These are phyloP conservation scores for Alternaria sp. DNA, from an alignment of 2,329 filamentous ascomycete species.

Conservation along the genomic window DNA sequence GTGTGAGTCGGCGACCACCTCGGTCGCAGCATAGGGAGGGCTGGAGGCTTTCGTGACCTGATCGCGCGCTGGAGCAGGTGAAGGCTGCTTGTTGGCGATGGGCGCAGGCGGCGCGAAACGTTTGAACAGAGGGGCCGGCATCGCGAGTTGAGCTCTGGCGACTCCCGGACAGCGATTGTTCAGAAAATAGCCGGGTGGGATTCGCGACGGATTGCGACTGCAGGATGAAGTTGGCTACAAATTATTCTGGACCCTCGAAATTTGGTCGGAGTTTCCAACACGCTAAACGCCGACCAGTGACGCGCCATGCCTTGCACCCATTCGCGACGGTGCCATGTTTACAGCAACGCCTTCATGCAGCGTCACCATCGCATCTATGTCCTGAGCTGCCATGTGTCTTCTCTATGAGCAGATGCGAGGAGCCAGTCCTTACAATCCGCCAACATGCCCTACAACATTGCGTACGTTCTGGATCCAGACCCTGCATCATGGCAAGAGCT, in stretches of 20 bases:
- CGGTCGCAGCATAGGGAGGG: not conserved
- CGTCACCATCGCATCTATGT: conserved; percentile 4
- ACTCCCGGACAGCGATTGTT: not conserved
- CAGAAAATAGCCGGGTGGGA: not conserved
- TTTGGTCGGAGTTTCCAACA: conserved; percentile 33
- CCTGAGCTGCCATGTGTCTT: conserved; percentile 35
- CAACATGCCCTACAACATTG: conserved; percentile 74
- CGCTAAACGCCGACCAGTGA: conserved; percentile 36
- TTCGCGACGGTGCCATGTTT: not conserved
- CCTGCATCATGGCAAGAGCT: conserved; percentile 10
- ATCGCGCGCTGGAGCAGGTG: conserved; percentile 2
- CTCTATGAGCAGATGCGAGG: conserved; percentile 22
- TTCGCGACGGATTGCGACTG: conserved; percentile 9
- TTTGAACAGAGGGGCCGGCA: conserved; percentile 58
- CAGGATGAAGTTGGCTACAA: conserved; percentile 18
- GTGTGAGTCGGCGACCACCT: not conserved
- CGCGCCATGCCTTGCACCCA: conserved; percentile 18
- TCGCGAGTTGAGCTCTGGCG: conserved; percentile 27
- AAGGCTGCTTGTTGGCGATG: conserved; percentile 13
- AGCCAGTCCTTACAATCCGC: conserved; percentile 24
- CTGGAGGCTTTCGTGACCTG: conserved; percentile 5
- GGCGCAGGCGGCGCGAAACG: conserved; percentile 55
- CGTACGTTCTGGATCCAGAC: conserved; percentile 56
- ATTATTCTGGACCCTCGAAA: conserved; percentile 30
- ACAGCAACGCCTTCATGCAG: not conserved